Base-by-base conservation (phyloP, 2,329 filamentous ascomycete species). In the Calonectria crousiana region DNA sequence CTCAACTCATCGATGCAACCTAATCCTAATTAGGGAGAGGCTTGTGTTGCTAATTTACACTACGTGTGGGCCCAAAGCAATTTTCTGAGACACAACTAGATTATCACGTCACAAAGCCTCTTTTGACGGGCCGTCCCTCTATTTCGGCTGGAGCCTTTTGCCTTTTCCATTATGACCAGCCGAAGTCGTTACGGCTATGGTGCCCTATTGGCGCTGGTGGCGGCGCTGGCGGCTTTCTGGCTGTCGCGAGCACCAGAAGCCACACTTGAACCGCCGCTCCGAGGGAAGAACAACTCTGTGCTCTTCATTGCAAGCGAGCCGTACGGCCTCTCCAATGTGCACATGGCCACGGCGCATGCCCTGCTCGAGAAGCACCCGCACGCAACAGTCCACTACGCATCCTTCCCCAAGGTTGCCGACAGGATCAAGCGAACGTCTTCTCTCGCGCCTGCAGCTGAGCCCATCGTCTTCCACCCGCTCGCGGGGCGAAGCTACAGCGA, bases 321-420 rank as follows among this genome's bases (percentile, higher is more conserved):
- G n/a, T 76, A 81, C 62, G 84, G 85, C 52, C 82, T 83, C 41
- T 80, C 79, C 47, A 86, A 86, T 71, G 83, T 85, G 32, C 82
- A 83, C 70, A 73, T 86, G 16, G 83, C 84, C 6, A 84, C 84
- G 6, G 75, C 77, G n/a, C 79, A 81, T 38, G 80, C 82, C 2
- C 78, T 86, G 9, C 65, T 84, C 20, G 82, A 83, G 26, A 72
- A 80, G 5, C 77, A 83, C 52, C 80, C 82, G 1, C 65, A 78
- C 20, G 72, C 83, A n/a, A 74, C 83, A n/a, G 69, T 85, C 0
- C 84, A 85, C 71, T 82, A 83, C 67, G 83, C 80, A 16, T 84
- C 84, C 3, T 85, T 83, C 58, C 56, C 77, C 6, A 69, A 70
- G 5, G 56, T 78, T 3, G 66, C 34, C 2, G 18, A 38, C 75